Percentiles rank a stretch among this genome's conserved stretches.
These are phyloP conservation scores for Coemansia sp. DNA, from an alignment of 192 early-diverging fungal species.

Conservation along the genomic window DNA sequence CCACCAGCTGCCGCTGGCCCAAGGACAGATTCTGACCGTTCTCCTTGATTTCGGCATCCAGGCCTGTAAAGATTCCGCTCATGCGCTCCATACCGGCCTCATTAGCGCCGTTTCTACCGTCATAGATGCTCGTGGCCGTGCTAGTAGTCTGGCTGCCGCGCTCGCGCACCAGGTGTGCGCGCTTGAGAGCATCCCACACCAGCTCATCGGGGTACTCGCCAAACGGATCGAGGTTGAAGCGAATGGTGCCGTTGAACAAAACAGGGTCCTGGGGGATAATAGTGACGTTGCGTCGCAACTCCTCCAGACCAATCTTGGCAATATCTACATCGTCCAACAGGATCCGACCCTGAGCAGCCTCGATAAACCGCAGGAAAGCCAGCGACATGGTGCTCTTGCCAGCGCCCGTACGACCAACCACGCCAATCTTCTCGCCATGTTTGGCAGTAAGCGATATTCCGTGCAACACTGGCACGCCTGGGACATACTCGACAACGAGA, in stretches of 20 bases:
- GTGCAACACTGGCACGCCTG: too few relatives aligned
- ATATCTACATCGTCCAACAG: conserved; percentile 79
- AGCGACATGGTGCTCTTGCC: conserved; percentile 75
- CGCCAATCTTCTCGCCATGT: conserved; percentile 78
- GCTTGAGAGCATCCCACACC: conserved; percentile 4
- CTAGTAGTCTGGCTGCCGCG: not conserved
- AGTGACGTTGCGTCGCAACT: conserved; percentile 52
- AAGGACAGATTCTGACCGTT: conserved; percentile 62
- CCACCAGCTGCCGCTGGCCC: conserved; percentile 73
- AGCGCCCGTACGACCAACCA: conserved; percentile 86
- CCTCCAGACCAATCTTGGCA: conserved; percentile 56
- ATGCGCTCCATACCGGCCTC: not conserved
- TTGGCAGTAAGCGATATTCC: conserved; percentile 45
- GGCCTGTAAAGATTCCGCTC: conserved; percentile 5
- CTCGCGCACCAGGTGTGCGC: conserved; percentile 29
- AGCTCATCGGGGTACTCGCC: too few relatives aligned
- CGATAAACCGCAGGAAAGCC: conserved; percentile 76
- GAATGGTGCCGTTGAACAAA: not conserved
- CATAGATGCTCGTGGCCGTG: not conserved
- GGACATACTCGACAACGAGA: conserved; percentile 17
- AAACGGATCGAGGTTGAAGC: too few relatives aligned
- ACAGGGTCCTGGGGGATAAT: conserved; percentile 93
- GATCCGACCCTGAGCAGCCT: conserved; percentile 65
- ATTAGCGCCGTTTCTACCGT: not conserved
- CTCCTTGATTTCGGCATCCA: not conserved